Conservation (phyloP, 805 yeast species). For the Pichia californica region DNA sequence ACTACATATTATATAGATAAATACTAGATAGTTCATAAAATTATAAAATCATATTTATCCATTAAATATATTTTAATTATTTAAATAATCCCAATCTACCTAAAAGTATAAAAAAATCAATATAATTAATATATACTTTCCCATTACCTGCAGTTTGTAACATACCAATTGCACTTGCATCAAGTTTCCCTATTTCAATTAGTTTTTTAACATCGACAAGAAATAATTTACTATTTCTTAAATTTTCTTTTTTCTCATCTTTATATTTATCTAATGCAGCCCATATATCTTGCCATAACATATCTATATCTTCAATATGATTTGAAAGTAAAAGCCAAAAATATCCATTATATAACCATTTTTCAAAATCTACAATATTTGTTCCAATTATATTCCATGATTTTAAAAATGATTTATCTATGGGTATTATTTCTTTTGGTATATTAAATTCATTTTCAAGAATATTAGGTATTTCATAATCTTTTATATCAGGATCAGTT, state of each 20-base stretch:
- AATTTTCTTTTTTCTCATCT: too few species aligned
- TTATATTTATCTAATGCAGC: background rate
- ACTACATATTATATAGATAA: too few species aligned
- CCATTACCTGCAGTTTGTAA: conserved; percentile 37
- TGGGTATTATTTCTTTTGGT: conserved; percentile 7
- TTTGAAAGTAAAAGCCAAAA: conserved; percentile 32
- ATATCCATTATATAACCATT: conserved; percentile 34
- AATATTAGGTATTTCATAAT: conserved; percentile 21
- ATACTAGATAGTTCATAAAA: too few species aligned
- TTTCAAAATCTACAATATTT: conserved; percentile 42
- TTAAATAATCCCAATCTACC: conserved; percentile 19
- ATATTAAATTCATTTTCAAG: conserved; percentile 2
- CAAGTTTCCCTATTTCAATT: conserved; percentile 25
- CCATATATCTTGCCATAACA: conserved; percentile 35
- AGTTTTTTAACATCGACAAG: conserved; percentile 32
- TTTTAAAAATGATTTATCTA: background rate
- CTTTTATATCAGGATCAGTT: conserved; percentile 32
- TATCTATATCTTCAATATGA: conserved; percentile 31
- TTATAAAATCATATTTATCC: too few species aligned
- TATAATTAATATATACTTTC: conserved; percentile 31
- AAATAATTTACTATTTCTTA: conserved; percentile 22
- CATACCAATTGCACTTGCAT: conserved; percentile 35
- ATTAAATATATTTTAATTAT: too few species aligned
- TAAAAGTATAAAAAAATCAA: conserved; percentile 42
- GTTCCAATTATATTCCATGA: conserved; percentile 20